Percentiles rank a stretch among this genome's conserved stretches.
Evolutionary conservation across 2,329 filamentous ascomycete genomes (phyloP).

Genomic region (Stachybotrys chartarum): DNA sequence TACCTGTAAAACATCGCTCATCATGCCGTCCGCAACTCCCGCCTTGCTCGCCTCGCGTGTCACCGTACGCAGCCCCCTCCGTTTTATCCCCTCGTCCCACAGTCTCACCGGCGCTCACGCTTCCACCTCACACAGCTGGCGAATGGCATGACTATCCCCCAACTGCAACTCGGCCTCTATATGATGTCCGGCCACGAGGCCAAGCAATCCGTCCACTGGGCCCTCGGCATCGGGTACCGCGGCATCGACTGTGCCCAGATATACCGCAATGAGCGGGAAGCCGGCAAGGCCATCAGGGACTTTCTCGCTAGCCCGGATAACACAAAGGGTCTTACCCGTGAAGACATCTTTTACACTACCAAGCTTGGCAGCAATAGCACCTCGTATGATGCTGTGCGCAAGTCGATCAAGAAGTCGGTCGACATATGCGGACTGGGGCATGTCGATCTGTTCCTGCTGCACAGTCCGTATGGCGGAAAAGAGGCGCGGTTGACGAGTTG

Average conservation of each 20-base stretch:
- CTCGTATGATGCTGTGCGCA: constrained; percentile 60
- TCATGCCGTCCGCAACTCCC: not conserved
- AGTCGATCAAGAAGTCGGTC: constrained; percentile 59
- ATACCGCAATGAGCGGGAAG: constrained; percentile 63
- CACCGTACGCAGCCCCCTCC: not conserved
- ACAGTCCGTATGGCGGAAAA: constrained; percentile 71
- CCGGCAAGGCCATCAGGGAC: constrained; percentile 55
- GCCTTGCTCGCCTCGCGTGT: not conserved
- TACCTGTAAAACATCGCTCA: not conserved
- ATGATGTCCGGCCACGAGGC: constrained; percentile 59
- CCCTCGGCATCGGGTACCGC: constrained; percentile 45
- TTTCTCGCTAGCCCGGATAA: constrained; percentile 46
- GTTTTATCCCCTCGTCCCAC: not conserved
- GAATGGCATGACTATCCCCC: constrained; percentile 61
- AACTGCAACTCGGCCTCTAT: constrained; percentile 69
- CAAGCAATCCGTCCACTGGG: constrained; percentile 47
- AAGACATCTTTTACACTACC: constrained; percentile 72
- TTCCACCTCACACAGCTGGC: constrained; percentile 37
- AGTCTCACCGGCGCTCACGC: not conserved
- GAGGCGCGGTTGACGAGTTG: constrained; percentile 63
- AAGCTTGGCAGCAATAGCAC: constrained; percentile 63
- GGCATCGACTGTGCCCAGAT: constrained; percentile 47
- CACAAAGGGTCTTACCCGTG: constrained; percentile 45
- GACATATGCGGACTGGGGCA: constrained; percentile 62
- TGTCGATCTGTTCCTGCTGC: constrained; percentile 72